Evolutionary conservation across 805 yeast genomes (phyloP).

Genomic region (Candida rishiriensis): DNA sequence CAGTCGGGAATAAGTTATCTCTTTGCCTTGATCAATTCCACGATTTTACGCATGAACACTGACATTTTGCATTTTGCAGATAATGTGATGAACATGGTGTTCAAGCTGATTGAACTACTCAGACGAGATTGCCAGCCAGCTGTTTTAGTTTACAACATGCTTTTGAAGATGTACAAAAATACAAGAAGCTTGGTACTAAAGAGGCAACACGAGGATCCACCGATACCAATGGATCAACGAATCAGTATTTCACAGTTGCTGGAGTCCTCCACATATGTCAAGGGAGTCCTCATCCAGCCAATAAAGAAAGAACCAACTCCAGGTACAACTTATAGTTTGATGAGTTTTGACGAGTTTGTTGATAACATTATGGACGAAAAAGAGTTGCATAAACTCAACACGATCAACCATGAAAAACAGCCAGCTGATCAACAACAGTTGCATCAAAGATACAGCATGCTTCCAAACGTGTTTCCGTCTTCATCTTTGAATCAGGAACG

Average conservation of each 20-base stretch:
- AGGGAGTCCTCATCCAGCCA: slow-evolving; percentile 1
- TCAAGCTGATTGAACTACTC: slow-evolving; percentile 3
- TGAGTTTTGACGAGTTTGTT: slow-evolving; percentile 5
- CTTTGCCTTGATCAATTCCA: slow-evolving; percentile 13
- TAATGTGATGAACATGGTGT: slow-evolving; percentile 1
- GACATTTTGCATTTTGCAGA: slow-evolving; percentile 3
- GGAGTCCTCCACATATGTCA: not conserved
- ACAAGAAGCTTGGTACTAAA: slow-evolving; percentile 9
- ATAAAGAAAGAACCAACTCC: not conserved
- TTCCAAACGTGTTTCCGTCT: not conserved
- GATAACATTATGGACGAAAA: slow-evolving; percentile 6
- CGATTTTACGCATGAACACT: slow-evolving; percentile 3
- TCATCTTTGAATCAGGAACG: not conserved
- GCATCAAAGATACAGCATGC: not conserved
- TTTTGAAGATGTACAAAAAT: slow-evolving; percentile 11
- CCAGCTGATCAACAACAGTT: not conserved
- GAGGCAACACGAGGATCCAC: slow-evolving; percentile 3
- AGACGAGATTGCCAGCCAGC: slow-evolving; percentile 14
- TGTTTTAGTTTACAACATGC: slow-evolving; percentile 6
- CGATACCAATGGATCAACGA: not conserved
- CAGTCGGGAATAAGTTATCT: slow-evolving; percentile 13
- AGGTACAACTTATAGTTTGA: slow-evolving; percentile 1
- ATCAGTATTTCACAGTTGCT: not conserved
- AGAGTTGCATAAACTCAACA: not conserved
- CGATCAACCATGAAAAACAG: slow-evolving; percentile 2